Evolutionary conservation across 2,329 filamentous ascomycete species (phyloP), one percentile per base, ranked within the genome.

Genomic region (Camptophora hylomeconis): DNA sequence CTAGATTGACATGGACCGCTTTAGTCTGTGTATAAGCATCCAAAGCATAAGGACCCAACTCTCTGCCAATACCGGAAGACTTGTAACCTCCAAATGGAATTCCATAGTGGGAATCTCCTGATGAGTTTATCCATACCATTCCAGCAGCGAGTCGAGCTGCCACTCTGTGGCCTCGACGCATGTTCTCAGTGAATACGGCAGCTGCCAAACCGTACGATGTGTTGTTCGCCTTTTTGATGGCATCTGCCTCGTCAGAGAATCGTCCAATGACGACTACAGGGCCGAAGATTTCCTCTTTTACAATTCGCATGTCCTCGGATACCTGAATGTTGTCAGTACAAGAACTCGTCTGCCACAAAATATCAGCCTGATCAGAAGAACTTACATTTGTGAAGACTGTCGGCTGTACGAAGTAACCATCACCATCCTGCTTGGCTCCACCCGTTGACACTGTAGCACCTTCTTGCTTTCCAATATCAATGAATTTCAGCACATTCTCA

Each of bases 321-420:
- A 15, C 24, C 24, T 26, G 24, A 11, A n/a, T n/a, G n/a, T n/a
- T n/a, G n/a, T n/a, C n/a, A n/a, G n/a, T n/a, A n/a, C n/a, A n/a
- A n/a, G n/a, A n/a, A n/a, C n/a, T n/a, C n/a, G n/a, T n/a, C n/a
- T n/a, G n/a, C n/a, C n/a, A n/a, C n/a, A n/a, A n/a, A n/a, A n/a
- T n/a, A n/a, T n/a, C n/a, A n/a, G n/a, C n/a, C n/a, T n/a, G 40
- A 24, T 38, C 38, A 18, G n/a, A n/a, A n/a, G n/a, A n/a, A n/a
- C n/a, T n/a, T 41, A 38, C 33, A 68, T 83, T 82, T 77, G 77
- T 80, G 31, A 74, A 43, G 77, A 64, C 76, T 80, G 81, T 54
- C 80, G 69, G 31, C 81, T 58, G 9, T 12, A 36, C 29, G 15
- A 17, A 36, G 25, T 28, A 36, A 2, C 33, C 33, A 3, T 12